phyloP scores from a whole-genome alignment of 2,329 filamentous ascomycete species.

The Sphaerulina musiva region DNA sequence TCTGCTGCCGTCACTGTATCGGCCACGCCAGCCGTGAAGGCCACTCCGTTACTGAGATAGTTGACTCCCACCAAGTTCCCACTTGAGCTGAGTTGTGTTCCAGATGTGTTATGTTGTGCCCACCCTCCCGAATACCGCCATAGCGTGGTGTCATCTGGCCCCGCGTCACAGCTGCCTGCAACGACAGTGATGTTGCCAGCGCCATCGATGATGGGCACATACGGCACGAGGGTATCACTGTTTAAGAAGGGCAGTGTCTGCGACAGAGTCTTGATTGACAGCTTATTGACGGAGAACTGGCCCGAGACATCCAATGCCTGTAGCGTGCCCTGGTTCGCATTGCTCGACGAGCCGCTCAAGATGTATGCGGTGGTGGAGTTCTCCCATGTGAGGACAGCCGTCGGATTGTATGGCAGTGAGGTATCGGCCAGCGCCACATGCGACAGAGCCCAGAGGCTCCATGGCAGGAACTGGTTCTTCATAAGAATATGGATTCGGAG shows the following conservation, averaged over 20 bases:
- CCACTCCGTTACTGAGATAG: conserved; percentile 55
- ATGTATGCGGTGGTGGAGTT: conserved; percentile 59
- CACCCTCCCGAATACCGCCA: conserved; percentile 66
- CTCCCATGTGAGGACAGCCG: conserved; percentile 57
- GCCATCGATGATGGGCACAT: conserved; percentile 58
- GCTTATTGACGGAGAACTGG: conserved; percentile 45
- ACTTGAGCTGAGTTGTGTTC: conserved; percentile 36
- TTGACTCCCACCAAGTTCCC: conserved; percentile 44
- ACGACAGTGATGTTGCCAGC: conserved; percentile 68
- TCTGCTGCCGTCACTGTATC: conserved; percentile 49
- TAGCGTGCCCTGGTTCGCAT: conserved; percentile 48
- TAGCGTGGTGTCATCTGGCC: conserved; percentile 48
- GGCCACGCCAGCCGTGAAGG: conserved; percentile 59
- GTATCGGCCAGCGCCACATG: conserved; percentile 16
- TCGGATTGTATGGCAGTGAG: conserved; percentile 67
- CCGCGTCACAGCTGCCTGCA: conserved; percentile 61
- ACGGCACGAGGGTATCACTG: conserved; percentile 48
- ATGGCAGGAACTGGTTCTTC: conserved; percentile 12
- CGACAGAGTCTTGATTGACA: conserved; percentile 46
- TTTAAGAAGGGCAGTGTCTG: conserved; percentile 58
- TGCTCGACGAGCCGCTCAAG: conserved; percentile 51
- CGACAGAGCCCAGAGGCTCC: conserved; percentile 27
- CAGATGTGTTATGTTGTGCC: conserved; percentile 32
- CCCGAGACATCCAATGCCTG: conserved; percentile 61
- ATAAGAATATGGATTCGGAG: conserved; percentile 15